Evolutionary conservation across 192 early-diverging fungal species (phyloP), one percentile per base, ranked within the genome.

Genomic region (Glomus cerebriforme): DNA sequence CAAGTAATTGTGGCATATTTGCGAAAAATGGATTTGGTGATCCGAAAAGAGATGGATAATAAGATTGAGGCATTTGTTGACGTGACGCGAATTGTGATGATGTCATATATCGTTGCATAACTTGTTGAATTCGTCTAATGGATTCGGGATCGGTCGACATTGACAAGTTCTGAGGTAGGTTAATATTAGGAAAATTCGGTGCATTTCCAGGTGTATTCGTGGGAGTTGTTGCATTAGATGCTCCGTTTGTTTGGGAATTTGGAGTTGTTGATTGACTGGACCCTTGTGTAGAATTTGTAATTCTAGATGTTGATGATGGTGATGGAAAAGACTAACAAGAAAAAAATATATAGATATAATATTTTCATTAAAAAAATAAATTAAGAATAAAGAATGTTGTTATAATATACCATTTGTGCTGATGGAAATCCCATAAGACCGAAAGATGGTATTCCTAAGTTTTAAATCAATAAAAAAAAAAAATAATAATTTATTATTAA

Each of bases 1-100:
- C 26, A 32, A 66, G 49, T 24, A 63, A 27, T 66, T 35, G 45
- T 59, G 10, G 59, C 59, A 62, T 75, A 62, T 59, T 75, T 5
- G 49, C 64, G 19, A 66, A 77, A 19, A 77, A 77, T 32, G 75
- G 63, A 26, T 64, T 66, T 8, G 37, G 75, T 22, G 58, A 74
- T 59, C 64, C 64, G 39, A 77, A 77, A 15, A 66, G 26, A 45
- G 75, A 66, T 65, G 75, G 64, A 31, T 77, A 77, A 47, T 58
- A 49, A 31, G 49, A 43, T 63, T 77, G 75, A n/a, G 35, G 29
- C 47, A 59, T 58, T 34, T 74, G 73, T 6, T 77, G 75, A 6
- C 64, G 75, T 4, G 75, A 67, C 19, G 73, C 4, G 32, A 34
- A 43, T 65, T 77, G 75, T 32, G 60, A 37, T 7, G 75, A 77